Conservation (phyloP, 768 basidiomycete genomes). For the Collybiopsis luxurians region DNA sequence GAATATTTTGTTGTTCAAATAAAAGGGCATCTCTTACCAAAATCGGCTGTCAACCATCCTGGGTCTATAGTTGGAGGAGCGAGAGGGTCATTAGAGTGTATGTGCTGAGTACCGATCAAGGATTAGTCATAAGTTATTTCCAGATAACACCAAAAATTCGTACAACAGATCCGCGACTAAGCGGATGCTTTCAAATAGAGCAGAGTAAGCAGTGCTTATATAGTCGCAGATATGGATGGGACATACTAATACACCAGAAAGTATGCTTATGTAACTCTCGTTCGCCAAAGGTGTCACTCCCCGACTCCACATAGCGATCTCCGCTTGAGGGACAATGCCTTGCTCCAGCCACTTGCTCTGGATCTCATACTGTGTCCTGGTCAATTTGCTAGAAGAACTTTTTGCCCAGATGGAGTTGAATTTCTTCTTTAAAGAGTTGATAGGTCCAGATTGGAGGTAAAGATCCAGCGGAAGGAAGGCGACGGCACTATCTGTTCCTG, state of each 20-base stretch:
- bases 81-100: not conserved
- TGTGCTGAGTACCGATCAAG: not conserved
- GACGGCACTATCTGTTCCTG: not conserved
- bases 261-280: not conserved
- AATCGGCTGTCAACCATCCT: not conserved
- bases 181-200: not conserved
- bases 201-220: not conserved
- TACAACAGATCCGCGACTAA: not conserved
- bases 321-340: not conserved
- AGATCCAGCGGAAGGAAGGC: not conserved
- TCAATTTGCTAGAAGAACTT: not conserved
- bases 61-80: not conserved
- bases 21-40: not conserved
- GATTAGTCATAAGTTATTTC: not conserved
- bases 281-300: not conserved
- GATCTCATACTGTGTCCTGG: not conserved
- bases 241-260: not conserved
- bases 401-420: not conserved
- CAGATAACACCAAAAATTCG: not conserved
- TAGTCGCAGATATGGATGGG: no score
- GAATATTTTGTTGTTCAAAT: not conserved
- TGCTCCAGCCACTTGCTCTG: not conserved
- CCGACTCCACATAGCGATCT: not conserved
- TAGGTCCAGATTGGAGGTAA: not conserved
- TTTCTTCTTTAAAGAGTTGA: not conserved